Base-by-base conservation (phyloP, 2,329 filamentous ascomycete genomes). In the Waltergamsia citrina region DNA sequence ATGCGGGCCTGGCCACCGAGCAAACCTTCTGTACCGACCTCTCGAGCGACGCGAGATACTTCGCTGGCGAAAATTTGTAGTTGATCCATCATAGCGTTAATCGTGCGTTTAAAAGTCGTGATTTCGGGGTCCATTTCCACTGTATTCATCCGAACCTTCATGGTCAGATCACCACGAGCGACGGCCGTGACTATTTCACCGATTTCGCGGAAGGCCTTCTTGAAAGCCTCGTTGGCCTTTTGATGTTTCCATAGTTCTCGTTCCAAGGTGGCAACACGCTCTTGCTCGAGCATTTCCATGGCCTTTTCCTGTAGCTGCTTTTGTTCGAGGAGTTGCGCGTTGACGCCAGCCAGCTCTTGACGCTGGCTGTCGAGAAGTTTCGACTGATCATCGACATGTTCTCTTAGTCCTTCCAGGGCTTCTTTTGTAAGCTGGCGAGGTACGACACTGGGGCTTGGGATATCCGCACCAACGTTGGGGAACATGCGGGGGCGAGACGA, bases 31-130 rank as follows among this genome's bases (percentile, higher is more conserved):
- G 90, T 96, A 47, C 90, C 90, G 65, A 96, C 90, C 60, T 96
- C 90, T 56, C 86, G 84, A 34, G 90, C 90, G 46, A 96, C 80
- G 45, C 86, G 82, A 22, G 90, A 95, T 50, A 96, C 90, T 63
- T 96, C 88, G 58, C 85, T 93, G 43, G 90, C 90, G 59, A 96
- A 96, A 39, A 93, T 85, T 55, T 95, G 88, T 39, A 96, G 71
- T 59, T 95, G 90, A 54, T 96, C 90, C 77, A 96, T 94, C 90
- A 96, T 96, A 45, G 85, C 93, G 57, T 96, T 96, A 65, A 96
- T 96, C 41, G 90, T 95, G 49, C 86, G 81, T 64, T 96, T 96
- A 69, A 96, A 96, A 8, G 86, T 88, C 19, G 87, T 92, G 51
- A 96, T 96, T 69, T 96, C 90, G 19, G 88, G 87, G 68, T 96